Percentiles rank a stretch among this genome's conserved stretches.
These are phyloP conservation scores for Physcia stellaris DNA, from an alignment of 495 filamentous ascomycete genomes.

Conservation along the genomic window DNA sequence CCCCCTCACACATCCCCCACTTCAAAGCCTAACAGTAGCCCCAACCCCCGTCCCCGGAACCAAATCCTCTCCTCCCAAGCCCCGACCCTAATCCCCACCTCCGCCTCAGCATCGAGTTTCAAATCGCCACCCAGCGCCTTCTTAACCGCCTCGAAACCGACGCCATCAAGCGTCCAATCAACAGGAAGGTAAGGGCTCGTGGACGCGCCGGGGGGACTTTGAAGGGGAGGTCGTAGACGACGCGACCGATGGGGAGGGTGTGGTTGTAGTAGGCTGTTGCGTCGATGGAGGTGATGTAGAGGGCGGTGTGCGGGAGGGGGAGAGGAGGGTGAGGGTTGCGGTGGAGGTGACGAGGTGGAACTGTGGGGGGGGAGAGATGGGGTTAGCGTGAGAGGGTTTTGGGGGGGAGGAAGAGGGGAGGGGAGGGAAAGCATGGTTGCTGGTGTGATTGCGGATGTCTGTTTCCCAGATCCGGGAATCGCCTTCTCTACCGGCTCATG, in stretches of 20 bases:
- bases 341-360: constrained; percentile 76
- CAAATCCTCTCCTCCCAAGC: constrained; percentile 55
- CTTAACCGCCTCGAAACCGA: constrained; percentile 70
- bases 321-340: constrained; percentile 70
- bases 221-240: constrained; percentile 56
- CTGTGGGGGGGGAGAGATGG: constrained; percentile 21
- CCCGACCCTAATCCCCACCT: constrained; percentile 56
- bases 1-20: too few relatives aligned
- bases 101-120: constrained; percentile 65
- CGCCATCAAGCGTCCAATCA: constrained; percentile 55
- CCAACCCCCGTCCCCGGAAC: constrained; percentile 58
- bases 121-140: constrained; percentile 74
- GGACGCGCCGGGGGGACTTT: constrained; percentile 59
- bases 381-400: constrained; percentile 1
- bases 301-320: constrained; percentile 56
- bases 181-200: constrained; percentile 68
- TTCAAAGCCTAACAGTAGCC: constrained; percentile 52
- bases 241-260: constrained; percentile 59
- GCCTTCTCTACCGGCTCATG: too few relatives aligned
- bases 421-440: too few relatives aligned
- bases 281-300: constrained; percentile 65
- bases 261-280: constrained; percentile 77
- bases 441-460: too few relatives aligned
- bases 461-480: too few relatives aligned
- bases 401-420: too few relatives aligned